Evolutionary conservation across 495 filamentous ascomycete genomes (phyloP).

Genomic region (Talaromyces adpressus): DNA sequence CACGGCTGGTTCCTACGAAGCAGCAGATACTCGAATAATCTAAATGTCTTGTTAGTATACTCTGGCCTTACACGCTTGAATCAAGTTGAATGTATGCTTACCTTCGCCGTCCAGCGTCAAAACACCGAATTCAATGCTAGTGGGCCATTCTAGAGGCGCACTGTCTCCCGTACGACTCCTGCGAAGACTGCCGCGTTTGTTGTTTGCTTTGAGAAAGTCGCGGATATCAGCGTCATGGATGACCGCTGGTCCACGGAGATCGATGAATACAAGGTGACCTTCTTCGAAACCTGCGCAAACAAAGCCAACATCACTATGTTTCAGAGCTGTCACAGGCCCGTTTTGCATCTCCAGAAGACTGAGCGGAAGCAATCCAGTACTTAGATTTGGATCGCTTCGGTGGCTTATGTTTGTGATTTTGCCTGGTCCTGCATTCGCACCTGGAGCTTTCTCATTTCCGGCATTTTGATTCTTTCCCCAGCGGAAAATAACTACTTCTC

Average conservation of each 20-base stretch:
- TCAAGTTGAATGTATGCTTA: conserved; percentile 21
- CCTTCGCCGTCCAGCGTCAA: conserved; percentile 86
- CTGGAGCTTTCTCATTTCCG: conserved; percentile 47
- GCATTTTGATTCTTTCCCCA: conserved; percentile 73
- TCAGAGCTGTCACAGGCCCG: conserved; percentile 68
- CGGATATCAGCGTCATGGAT: conserved; percentile 64
- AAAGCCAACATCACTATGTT: conserved; percentile 87
- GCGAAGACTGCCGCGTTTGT: conserved; percentile 65
- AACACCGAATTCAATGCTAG: conserved; percentile 80
- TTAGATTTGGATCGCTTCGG: conserved; percentile 70
- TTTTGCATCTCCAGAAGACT: conserved; percentile 75
- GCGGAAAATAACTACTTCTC: conserved; percentile 80
- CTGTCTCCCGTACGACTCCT: conserved; percentile 39
- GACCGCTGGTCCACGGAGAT: conserved; percentile 81
- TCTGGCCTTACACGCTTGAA: not conserved
- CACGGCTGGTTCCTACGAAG: conserved; percentile 82
- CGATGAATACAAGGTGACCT: conserved; percentile 72
- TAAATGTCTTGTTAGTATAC: conserved; percentile 20
- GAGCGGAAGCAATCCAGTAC: conserved; percentile 74
- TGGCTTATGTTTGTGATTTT: conserved; percentile 65
- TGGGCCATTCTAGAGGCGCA: conserved; percentile 62
- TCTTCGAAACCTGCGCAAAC: conserved; percentile 76
- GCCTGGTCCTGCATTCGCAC: conserved; percentile 44
- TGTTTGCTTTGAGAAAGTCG: conserved; percentile 56
- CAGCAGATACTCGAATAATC: conserved; percentile 90